A percentile compares a stretch with the other conserved stretches of the same genome.
phyloP scores from a whole-genome alignment of 352 stramenopile genomes.

The Albugo candida region DNA sequence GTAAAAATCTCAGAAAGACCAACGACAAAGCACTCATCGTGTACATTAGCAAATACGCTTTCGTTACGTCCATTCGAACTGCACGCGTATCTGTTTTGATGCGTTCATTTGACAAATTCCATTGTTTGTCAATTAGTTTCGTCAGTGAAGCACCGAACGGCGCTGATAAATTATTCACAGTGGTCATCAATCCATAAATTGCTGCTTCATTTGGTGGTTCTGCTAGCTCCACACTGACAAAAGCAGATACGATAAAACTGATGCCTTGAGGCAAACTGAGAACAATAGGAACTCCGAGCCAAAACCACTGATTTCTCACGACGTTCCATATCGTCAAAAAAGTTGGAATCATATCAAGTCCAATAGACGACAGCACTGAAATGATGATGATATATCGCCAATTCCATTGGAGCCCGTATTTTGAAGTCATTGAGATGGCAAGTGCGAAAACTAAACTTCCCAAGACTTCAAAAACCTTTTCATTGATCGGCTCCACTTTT shows the following conservation, averaged over 20 bases:
- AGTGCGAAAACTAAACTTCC: conserved; percentile 29
- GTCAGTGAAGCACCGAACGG: conserved; percentile 31
- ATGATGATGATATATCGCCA: conserved; percentile 29
- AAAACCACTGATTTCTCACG: conserved; percentile 42
- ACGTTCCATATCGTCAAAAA: conserved; percentile 37
- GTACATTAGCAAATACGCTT: conserved; percentile 34
- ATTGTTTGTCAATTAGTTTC: conserved; percentile 31
- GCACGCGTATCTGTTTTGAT: conserved; percentile 24
- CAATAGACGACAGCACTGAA: conserved; percentile 19
- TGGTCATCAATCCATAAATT: conserved; percentile 58
- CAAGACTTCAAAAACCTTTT: conserved; percentile 35
- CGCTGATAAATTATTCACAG: conserved; percentile 49
- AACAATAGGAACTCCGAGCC: conserved; percentile 23
- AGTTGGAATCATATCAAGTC: conserved; percentile 17
- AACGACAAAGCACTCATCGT: conserved; percentile 11
- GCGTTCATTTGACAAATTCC: conserved; percentile 37
- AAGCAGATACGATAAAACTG: conserved; percentile 49
- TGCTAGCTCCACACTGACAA: conserved; percentile 61
- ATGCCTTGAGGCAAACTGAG: conserved; percentile 43
- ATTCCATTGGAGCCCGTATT: conserved; percentile 29
- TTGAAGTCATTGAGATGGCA: conserved; percentile 31
- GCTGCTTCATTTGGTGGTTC: conserved; percentile 57
- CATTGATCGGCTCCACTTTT: conserved; percentile 27
- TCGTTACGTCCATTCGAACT: conserved; percentile 36
- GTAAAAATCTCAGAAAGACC: conserved; percentile 13